These are phyloP conservation scores for Eimeria acervulina DNA, from an alignment of 169 alveolate species.

Conservation along the genomic window DNA sequence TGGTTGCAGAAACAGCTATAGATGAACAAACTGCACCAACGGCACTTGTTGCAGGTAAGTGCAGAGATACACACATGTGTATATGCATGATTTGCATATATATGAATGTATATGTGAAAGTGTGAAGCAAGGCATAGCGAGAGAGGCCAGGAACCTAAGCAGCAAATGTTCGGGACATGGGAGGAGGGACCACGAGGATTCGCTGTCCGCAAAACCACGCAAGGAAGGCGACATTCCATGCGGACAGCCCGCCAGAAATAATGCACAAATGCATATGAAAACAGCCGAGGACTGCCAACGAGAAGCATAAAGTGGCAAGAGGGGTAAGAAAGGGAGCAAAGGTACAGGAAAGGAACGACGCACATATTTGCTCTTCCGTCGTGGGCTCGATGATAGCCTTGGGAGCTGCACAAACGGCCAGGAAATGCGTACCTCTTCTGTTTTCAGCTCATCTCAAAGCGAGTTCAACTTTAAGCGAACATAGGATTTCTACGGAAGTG, in stretches of 20 bases:
- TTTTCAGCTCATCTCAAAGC: neutral
- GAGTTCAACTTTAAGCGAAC: neutral
- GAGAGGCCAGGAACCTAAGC: neutral
- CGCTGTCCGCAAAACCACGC: neutral
- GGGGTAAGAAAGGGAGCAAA: neutral
- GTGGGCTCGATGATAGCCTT: neutral
- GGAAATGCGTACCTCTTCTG: neutral
- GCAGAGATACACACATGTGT: neutral
- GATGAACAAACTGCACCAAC: neutral
- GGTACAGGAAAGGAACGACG: neutral
- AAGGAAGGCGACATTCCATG: neutral
- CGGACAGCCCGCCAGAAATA: neutral
- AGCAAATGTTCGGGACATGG: neutral
- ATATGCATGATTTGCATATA: neutral
- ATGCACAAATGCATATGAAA: neutral
- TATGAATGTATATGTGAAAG: neutral
- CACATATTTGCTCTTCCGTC: neutral
- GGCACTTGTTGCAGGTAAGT: neutral
- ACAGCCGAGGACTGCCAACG: neutral
- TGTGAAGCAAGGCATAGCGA: neutral
- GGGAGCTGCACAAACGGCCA: conserved; percentile 14
- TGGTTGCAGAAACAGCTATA: neutral
- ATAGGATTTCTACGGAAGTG: neutral
- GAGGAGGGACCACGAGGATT: neutral
- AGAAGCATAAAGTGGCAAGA: neutral